Evolutionary conservation across 768 basidiomycete genomes (phyloP).

Genomic region (Auricularia heimuer): DNA sequence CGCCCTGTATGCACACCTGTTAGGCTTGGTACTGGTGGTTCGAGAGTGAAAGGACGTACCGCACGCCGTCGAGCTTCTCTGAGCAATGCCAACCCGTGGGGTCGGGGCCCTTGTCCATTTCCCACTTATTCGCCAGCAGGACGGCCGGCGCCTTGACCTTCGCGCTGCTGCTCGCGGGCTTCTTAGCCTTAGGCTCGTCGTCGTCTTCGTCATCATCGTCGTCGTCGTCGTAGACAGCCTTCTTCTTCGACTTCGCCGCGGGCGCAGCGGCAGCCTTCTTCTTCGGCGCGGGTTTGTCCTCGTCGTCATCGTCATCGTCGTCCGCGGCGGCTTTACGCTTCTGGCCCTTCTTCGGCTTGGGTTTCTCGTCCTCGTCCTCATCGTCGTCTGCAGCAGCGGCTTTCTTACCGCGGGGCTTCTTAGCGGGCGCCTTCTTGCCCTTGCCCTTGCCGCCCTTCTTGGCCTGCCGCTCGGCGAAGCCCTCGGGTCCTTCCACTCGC

Average conservation of each 20-base stretch:
- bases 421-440: not conserved
- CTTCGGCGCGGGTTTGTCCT: slow-evolving; percentile 1
- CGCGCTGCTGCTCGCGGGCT: slow-evolving; percentile 15
- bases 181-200: not conserved
- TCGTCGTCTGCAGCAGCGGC: slow-evolving; percentile 1
- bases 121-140: slow-evolving; percentile 49
- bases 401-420: slow-evolving; percentile 5
- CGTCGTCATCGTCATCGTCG: slow-evolving; percentile 10
- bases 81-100: slow-evolving; percentile 54
- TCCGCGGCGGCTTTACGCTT: not conserved
- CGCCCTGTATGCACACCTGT: slow-evolving; percentile 20
- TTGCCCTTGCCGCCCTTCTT: slow-evolving; percentile 8
- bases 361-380: slow-evolving; percentile 10
- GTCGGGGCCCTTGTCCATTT: slow-evolving; percentile 41
- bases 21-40: not conserved
- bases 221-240: slow-evolving; percentile 1
- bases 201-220: slow-evolving; percentile 8
- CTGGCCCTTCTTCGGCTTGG: not conserved
- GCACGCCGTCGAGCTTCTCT: slow-evolving; percentile 52
- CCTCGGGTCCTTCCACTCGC: slow-evolving; percentile 20
- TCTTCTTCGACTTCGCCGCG: not conserved
- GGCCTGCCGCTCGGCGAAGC: slow-evolving; percentile 6
- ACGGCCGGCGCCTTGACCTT: slow-evolving; percentile 29
- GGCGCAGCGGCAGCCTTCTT: slow-evolving; percentile 1
- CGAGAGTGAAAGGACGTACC: slow-evolving; percentile 25